These are phyloP conservation scores for Urtica urens DNA, from an alignment of 306 rosid genomes.

Conservation along the genomic window DNA sequence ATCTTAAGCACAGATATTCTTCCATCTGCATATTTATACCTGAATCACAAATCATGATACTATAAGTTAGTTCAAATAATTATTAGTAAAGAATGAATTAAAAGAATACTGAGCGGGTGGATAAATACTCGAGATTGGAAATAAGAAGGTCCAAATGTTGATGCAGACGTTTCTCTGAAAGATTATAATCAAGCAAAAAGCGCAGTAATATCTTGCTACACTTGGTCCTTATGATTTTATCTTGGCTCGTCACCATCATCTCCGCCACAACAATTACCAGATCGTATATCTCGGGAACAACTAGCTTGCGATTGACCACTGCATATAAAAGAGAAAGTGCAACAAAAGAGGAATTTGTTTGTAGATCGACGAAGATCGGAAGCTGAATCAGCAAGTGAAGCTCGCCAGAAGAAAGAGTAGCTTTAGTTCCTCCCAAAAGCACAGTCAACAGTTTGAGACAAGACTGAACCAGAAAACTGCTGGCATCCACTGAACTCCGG, in stretches of 20 bases:
- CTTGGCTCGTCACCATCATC: constrained; percentile 90
- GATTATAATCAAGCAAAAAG: constrained; percentile 69
- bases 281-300: constrained; percentile 81
- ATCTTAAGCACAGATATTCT: constrained; percentile 84
- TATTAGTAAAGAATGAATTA: neutral
- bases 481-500: constrained; percentile 41
- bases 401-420: constrained; percentile 64
- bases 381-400: constrained; percentile 53
- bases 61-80: constrained; percentile 2
- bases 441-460: constrained; percentile 58
- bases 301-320: constrained; percentile 59
- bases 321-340: constrained; percentile 81
- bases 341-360: constrained; percentile 54
- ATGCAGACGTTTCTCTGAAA: constrained; percentile 64
- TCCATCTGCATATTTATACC: constrained; percentile 85
- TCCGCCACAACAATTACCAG: constrained; percentile 64
- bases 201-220: constrained; percentile 78
- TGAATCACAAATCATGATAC: constrained; percentile 16
- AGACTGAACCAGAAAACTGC: constrained; percentile 69
- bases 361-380: constrained; percentile 73
- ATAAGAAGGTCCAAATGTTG: constrained; percentile 70
- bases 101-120: neutral
- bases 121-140: constrained; percentile 58
- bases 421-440: constrained; percentile 57
- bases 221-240: constrained; percentile 55